Conservation (phyloP, 495 filamentous ascomycete species). For the Penicillium pancosmium region DNA sequence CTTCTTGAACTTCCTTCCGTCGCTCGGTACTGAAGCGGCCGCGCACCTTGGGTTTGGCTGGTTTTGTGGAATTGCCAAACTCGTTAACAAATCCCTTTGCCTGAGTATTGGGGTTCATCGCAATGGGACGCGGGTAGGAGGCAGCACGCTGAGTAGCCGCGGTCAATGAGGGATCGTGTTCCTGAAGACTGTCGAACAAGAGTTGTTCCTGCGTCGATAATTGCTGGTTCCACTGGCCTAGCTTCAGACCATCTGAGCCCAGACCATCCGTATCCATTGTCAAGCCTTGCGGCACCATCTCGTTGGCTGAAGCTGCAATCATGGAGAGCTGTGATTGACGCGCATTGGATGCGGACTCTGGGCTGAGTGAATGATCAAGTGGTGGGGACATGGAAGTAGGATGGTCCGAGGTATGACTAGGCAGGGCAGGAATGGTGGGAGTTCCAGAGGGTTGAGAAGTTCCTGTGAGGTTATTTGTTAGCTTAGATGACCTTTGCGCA, state of each 20-base stretch:
- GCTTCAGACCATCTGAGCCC: slow-evolving; percentile 38
- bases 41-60: slow-evolving; percentile 60
- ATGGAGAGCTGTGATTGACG: slow-evolving; percentile 51
- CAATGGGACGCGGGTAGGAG: slow-evolving; percentile 55
- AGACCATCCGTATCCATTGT: slow-evolving; percentile 41
- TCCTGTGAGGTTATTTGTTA: slow-evolving; percentile 30
- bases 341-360: slow-evolving; percentile 42
- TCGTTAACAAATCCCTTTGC: slow-evolving; percentile 61
- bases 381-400: slow-evolving; percentile 45
- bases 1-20: slow-evolving; percentile 77
- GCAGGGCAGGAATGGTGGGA: slow-evolving; percentile 38
- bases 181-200: slow-evolving; percentile 49
- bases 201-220: slow-evolving; percentile 49
- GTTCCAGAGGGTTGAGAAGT: slow-evolving; percentile 35
- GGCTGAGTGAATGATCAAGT: slow-evolving; percentile 42
- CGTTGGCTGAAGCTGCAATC: slow-evolving; percentile 54
- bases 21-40: slow-evolving; percentile 68
- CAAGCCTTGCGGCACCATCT: slow-evolving; percentile 50
- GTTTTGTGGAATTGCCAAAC: slow-evolving; percentile 55
- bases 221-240: slow-evolving; percentile 44
- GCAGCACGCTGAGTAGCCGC: slow-evolving; percentile 50
- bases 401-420: slow-evolving; percentile 36
- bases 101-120: slow-evolving; percentile 56
- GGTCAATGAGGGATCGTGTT: slow-evolving; percentile 49
- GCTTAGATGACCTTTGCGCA: not conserved